Evolutionary conservation across 306 rosid genomes (phyloP), one percentile per base, ranked within the genome.

Genomic region (Gynostemma pentaphyllum): DNA sequence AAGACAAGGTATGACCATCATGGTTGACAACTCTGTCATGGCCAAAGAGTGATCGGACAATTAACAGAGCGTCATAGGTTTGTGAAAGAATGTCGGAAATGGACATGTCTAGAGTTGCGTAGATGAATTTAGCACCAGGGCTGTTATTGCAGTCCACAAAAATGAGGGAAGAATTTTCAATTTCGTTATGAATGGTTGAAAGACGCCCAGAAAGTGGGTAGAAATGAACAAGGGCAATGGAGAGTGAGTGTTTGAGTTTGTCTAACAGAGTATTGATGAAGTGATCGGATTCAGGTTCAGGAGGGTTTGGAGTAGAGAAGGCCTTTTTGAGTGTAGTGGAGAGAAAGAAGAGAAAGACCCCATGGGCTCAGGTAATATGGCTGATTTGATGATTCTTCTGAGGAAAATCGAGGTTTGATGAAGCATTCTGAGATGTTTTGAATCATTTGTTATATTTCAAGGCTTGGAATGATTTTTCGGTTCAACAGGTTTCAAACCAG

Each of bases 131-230:
- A 13, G 80, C 89, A 5, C 87, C 89, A 0, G 73, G 45, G 62
- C 77, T 56, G 26, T 75, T 68, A 7, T 0, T 11, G 45, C 80
- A 75, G 3, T 85, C 94, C 0, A 85, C 77, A 4, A 41, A 79
- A 22, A 88, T 4, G 19, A 21, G 3, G n/a, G 71, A 67, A 2
- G 81, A 72, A 42, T 66, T 62, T 9, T 78, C 74, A 5, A 74
- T 23, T 14, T 76, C 57, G 27, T 76, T 54, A 21, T 22, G 68
- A 0, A 62, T 18, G 2, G 89, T 81, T 0, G 64, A 74, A 6
- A 87, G 68, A 27, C 84, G 87, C 1, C 89, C 85, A 0, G 84
- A 13, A 2, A 87, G 79, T 2, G 95, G 95, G 60, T 83, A 77
- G 81, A 84, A 89, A 53, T 86, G 92, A 45, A 34, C 9, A 0